phyloP scores from a whole-genome alignment of 768 basidiomycete genomes.

The Lyophyllum shimeji region DNA sequence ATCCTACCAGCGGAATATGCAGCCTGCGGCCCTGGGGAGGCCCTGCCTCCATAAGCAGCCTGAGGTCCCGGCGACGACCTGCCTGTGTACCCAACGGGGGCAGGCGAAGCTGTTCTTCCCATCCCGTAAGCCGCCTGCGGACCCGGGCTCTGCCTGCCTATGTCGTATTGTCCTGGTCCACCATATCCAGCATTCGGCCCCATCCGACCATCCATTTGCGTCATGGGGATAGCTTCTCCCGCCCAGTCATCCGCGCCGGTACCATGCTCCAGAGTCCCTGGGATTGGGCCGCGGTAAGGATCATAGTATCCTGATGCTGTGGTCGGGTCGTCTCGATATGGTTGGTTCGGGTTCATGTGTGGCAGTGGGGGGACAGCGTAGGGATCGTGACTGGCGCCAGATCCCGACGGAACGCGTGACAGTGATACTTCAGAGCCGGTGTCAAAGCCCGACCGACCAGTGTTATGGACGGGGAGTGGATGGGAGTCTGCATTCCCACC shows the following conservation, averaged over 20 bases:
- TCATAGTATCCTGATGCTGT: constrained; percentile 61
- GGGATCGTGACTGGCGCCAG: constrained; percentile 52
- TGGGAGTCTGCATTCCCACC: constrained; percentile 47
- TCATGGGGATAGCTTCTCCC: constrained; percentile 75
- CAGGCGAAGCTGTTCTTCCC: constrained; percentile 43
- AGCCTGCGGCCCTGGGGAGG: constrained; percentile 42
- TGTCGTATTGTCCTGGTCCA: constrained; percentile 29
- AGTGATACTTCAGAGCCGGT: constrained; percentile 60
- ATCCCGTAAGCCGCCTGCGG: constrained; percentile 29
- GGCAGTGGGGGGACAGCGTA: constrained; percentile 85
- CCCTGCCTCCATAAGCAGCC: constrained; percentile 30
- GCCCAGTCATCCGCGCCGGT: constrained; percentile 34
- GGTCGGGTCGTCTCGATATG: constrained; percentile 73
- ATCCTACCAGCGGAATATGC: constrained; percentile 36
- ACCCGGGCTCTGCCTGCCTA: constrained; percentile 36
- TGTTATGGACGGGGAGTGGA: constrained; percentile 66
- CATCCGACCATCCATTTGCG: constrained; percentile 46
- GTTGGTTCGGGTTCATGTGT: constrained; percentile 74
- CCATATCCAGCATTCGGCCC: constrained; percentile 37
- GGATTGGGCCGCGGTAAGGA: constrained; percentile 78
- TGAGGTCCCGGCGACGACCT: constrained; percentile 33
- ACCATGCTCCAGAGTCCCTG: constrained; percentile 59
- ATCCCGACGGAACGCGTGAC: constrained; percentile 47
- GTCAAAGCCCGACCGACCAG: constrained; percentile 74
- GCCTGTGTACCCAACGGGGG: constrained; percentile 44